These are phyloP conservation scores for Pichia heedii DNA, from an alignment of 805 yeast genomes.

Conservation along the genomic window DNA sequence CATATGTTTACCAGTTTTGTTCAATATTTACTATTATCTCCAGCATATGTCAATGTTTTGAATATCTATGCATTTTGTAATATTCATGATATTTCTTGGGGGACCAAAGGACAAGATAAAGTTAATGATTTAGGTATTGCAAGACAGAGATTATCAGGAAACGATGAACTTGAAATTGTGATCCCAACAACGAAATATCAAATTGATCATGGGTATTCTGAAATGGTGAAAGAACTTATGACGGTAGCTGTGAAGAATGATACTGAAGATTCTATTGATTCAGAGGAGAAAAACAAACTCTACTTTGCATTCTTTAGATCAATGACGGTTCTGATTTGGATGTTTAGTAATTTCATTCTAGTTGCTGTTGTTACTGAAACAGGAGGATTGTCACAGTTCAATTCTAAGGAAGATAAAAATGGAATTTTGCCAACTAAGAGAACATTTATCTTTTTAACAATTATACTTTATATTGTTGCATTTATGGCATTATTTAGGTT, in stretches of 20 bases:
- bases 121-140: conserved; percentile 78
- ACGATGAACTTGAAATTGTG: conserved; percentile 58
- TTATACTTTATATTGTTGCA: conserved; percentile 89
- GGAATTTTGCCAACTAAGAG: conserved; percentile 30
- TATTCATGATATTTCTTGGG: conserved; percentile 96
- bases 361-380: conserved; percentile 77
- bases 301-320: conserved; percentile 90
- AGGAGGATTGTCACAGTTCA: conserved; percentile 58
- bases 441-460: conserved; percentile 64
- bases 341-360: conserved; percentile 73
- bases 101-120: conserved; percentile 79
- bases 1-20: conserved; percentile 83
- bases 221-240: conserved; percentile 52
- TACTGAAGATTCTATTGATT: conserved; percentile 11
- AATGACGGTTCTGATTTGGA: conserved; percentile 82
- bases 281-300: conserved; percentile 51
- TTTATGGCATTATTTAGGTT: conserved; percentile 80
- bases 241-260: conserved; percentile 26
- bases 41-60: conserved; percentile 83
- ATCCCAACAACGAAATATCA: conserved; percentile 71
- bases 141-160: conserved; percentile 40
- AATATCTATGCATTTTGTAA: conserved; percentile 95
- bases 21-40: conserved; percentile 78
- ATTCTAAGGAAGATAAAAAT: conserved; percentile 22
- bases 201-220: conserved; percentile 64